These are phyloP conservation scores for Cladosporium austrohemisphaericum DNA, from an alignment of 2,329 filamentous ascomycete genomes.

Conservation along the genomic window DNA sequence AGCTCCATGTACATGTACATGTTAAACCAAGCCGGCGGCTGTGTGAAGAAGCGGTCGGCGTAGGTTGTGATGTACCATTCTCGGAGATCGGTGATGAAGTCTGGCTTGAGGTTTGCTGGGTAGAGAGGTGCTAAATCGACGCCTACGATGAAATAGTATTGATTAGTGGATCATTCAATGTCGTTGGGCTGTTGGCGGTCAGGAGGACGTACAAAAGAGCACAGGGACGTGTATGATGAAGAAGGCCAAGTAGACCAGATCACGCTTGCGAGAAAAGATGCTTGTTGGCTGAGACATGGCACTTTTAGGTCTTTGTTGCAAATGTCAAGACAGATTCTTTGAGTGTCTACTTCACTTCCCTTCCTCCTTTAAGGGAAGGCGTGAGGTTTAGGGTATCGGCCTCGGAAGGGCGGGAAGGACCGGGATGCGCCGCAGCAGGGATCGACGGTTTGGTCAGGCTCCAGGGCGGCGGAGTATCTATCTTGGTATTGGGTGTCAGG, in stretches of 20 bases:
- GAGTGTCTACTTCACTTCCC: too few species aligned
- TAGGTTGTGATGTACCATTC: constrained; percentile 59
- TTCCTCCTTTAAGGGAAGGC: too few species aligned
- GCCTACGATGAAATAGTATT: constrained; percentile 44
- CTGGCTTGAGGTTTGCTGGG: constrained; percentile 48
- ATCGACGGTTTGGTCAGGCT: too few species aligned
- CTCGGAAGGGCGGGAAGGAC: too few species aligned
- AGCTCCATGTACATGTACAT: constrained; percentile 57
- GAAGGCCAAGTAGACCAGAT: constrained; percentile 54
- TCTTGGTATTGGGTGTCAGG: too few species aligned
- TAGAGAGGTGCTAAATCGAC: constrained; percentile 61
- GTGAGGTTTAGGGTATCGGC: too few species aligned
- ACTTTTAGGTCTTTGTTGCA: background rate
- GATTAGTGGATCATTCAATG: background rate
- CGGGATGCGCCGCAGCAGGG: too few species aligned
- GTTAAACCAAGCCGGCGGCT: constrained; percentile 58
- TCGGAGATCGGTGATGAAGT: constrained; percentile 49
- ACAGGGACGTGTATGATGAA: constrained; percentile 60
- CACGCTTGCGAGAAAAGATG: constrained; percentile 38
- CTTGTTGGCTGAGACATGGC: background rate
- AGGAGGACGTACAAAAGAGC: constrained; percentile 51
- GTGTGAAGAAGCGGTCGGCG: constrained; percentile 60
- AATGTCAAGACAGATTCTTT: too few species aligned
- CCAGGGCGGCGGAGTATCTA: too few species aligned
- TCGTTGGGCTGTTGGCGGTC: background rate